Evolutionary conservation across 345 rosid genomes (phyloP), one percentile per base, ranked within the genome.

Genomic region (Boechera divaricarpa): DNA sequence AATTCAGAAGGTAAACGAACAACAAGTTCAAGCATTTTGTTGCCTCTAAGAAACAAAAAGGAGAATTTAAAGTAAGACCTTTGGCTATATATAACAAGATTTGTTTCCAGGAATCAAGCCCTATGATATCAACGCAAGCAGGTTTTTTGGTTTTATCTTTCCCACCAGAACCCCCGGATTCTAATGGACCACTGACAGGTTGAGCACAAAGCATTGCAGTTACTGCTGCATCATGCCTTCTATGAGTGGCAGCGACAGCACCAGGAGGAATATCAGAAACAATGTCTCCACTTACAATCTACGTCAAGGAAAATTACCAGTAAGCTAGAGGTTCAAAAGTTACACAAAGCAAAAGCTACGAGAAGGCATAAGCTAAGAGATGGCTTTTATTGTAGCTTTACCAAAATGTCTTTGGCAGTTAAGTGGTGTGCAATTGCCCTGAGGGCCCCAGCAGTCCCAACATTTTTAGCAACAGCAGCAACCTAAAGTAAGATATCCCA

Each of bases 281-380:
- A 82, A 95, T 92, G 85, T 95, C 99, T 77, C 98, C 99, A 82
- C 97, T 92, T 75, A 95, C 84, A 26, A 92, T 94, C 98, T 95
- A 87, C 74, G 63, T 63, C 78, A 77, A 63, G 49, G 75, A 75
- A 67, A 49, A 69, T 26, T 10, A 51, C 18, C 61, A 72, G 10
- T 72, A 42, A 73, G 45, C 29, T 51, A 58, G 28, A 28, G 5
- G 38, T 29, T 69, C 74, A 79, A 24, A 69, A 55, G 31, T 28
- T 36, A 53, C 38, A 41, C 44, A 58, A 35, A 5, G 21, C 33
- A 63, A 31, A 76, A 70, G 49, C 67, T 57, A 69, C 3, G 1
- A 59, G 21, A 4, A 41, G 26, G 13, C 28, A 33, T 21, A 65
- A 63, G 48, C 49, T 44, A 56, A 39, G 70, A 77, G 54, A 75